Evolutionary conservation across 331 rosid genomes (phyloP), one percentile per base, ranked within the genome.

Genomic region (Spiraea crenata): DNA sequence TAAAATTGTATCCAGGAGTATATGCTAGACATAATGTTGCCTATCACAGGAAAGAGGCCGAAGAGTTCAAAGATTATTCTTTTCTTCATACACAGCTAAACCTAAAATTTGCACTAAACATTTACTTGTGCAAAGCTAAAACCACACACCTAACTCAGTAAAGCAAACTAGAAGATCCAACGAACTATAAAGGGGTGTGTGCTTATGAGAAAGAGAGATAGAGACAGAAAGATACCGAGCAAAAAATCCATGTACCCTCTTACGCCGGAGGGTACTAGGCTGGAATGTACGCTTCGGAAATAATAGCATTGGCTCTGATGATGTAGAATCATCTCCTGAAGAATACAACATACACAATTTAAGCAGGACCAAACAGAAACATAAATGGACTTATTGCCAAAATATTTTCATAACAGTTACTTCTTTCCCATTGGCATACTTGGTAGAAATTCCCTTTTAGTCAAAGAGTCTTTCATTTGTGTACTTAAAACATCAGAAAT

Each of bases 171-270:
- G n/a, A 25, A 25, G 1, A 25, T 25, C 31, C 31, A 25, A 25
- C 31, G 1, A 25, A 25, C 31, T 25, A 25, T 25, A 25, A 25
- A 25, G 31, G 31, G 8, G 13, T 40, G 10, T 38, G 37, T 35
- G 37, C 3, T 46, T 16, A 56, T 12, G 44, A 20, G 25, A 11
- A 39, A 31, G 47, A 35, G 49, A 38, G 49, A 44, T 52, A 76
- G 68, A 6, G 46, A 69, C 72, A 47, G 57, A 67, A 69, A 84
- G 65, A 50, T 48, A 89, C 99, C 97, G 84, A 64, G 99, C 93
- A 78, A 95, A 95, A 77, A 77, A 95, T 20, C 99, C 99, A 81
- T 95, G 99, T 37, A 79, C 86, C 80, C 99, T 87, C 89, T 91
- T 95, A 20, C 99, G 82, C 77, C 79, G 66, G 70, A 95, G 81